A percentile compares a stretch with the other conserved stretches of the same genome.
These are phyloP conservation scores for Anisodus tanguticus DNA, from an alignment of 257 asterid genomes.

Conservation along the genomic window DNA sequence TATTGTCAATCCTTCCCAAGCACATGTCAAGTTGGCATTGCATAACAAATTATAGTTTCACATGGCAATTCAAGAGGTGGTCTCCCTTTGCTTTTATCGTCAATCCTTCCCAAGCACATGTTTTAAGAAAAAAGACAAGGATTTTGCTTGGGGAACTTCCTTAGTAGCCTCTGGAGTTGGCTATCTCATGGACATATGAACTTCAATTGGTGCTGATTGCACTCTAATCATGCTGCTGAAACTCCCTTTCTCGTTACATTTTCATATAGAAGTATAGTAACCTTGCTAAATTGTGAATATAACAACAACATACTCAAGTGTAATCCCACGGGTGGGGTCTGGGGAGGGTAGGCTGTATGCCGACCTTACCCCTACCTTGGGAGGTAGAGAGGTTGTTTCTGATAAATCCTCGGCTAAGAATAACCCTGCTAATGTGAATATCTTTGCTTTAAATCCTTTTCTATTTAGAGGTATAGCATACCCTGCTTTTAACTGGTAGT, in stretches of 20 bases:
- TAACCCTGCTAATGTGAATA: neutral
- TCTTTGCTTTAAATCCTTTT: neutral
- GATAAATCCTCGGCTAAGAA: no score
- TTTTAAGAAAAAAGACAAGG: constrained; percentile 10
- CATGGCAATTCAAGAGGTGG: constrained; percentile 10
- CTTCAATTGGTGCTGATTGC: neutral
- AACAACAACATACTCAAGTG: no score
- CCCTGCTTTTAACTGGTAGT: neutral
- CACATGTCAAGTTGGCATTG: neutral
- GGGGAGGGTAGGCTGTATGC: no score
- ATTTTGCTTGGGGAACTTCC: neutral
- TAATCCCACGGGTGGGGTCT: no score
- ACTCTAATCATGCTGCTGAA: neutral
- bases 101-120: neutral
- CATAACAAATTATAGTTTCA: neutral
- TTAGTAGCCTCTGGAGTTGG: neutral
- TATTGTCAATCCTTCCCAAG: constrained; percentile 1
- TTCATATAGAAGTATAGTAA: neutral
- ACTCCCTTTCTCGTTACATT: neutral
- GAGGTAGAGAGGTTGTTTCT: no score
- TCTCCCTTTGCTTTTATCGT: neutral
- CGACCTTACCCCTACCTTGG: no score
- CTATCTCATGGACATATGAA: neutral
- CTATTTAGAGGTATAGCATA: neutral
- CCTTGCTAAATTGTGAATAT: neutral